phyloP scores from a whole-genome alignment of 306 rosid genomes.

The Myrica gale region DNA sequence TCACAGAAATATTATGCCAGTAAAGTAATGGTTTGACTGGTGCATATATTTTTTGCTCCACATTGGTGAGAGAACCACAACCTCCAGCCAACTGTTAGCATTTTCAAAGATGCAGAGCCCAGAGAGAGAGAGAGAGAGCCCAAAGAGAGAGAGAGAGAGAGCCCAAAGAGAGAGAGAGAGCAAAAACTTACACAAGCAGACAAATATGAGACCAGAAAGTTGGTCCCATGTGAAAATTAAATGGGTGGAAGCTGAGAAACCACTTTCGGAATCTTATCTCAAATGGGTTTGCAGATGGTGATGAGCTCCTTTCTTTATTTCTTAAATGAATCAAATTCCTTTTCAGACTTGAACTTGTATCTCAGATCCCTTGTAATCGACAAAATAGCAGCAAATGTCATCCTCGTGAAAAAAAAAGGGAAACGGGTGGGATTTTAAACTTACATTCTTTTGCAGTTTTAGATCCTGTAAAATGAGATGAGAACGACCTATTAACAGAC shows the following conservation, averaged over 20 bases:
- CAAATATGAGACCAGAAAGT: slow-evolving; percentile 20
- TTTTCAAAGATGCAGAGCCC: neutral
- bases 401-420: too few species aligned
- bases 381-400: neutral
- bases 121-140: too few species aligned
- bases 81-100: neutral
- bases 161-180: neutral
- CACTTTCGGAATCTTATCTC: slow-evolving; percentile 41
- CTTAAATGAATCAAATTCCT: slow-evolving; percentile 7
- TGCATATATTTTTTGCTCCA: neutral
- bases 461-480: too few species aligned
- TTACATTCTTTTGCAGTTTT: too few species aligned
- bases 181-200: neutral
- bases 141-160: too few species aligned
- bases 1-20: neutral
- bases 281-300: slow-evolving; percentile 3
- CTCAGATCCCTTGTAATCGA: neutral
- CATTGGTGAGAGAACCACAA: neutral
- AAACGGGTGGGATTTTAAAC: too few species aligned
- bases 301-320: neutral
- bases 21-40: neutral
- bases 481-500: too few species aligned
- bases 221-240: slow-evolving; percentile 24
- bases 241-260: slow-evolving; percentile 32
- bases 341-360: neutral